Evolutionary conservation across 148 eudicot species (phyloP).

Genomic region (Chenopodium suecicum): DNA sequence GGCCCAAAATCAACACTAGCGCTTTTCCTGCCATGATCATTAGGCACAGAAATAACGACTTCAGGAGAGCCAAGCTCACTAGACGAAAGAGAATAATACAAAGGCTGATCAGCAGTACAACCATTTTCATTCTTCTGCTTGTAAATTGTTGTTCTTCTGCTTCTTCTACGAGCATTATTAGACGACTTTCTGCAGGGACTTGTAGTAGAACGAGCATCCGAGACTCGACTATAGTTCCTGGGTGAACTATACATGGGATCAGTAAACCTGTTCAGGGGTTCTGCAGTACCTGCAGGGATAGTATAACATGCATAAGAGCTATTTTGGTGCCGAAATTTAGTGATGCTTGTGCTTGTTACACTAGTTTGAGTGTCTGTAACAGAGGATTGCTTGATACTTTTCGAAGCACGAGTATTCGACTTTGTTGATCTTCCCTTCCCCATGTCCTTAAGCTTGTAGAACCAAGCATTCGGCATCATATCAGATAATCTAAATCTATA

Average conservation of each 20-base stretch:
- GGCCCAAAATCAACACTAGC: not conserved
- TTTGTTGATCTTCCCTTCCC: conserved; percentile 22
- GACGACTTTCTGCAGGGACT: conserved; percentile 2
- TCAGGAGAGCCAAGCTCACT: conserved; percentile 27
- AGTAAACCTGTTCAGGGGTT: not conserved
- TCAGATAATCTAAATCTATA: conserved; percentile 45
- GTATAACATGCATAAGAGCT: not conserved
- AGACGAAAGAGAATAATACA: conserved; percentile 35
- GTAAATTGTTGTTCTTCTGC: conserved; percentile 43
- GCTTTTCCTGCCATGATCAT: not conserved
- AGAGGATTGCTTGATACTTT: not conserved
- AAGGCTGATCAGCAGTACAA: conserved; percentile 16
- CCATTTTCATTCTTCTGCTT: conserved; percentile 15
- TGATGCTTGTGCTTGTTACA: conserved; percentile 27
- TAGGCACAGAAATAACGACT: conserved; percentile 1
- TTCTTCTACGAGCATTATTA: not conserved
- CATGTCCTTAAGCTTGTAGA: conserved; percentile 50
- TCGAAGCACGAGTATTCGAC: conserved; percentile 12
- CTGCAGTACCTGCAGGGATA: not conserved
- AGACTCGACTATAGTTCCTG: conserved; percentile 17
- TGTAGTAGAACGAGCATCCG: conserved; percentile 19
- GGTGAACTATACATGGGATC: conserved; percentile 28
- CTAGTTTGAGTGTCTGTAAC: conserved; percentile 20
- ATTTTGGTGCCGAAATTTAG: conserved; percentile 12
- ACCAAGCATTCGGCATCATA: conserved; percentile 59